Base-by-base conservation (phyloP, 768 basidiomycete genomes). In the Dendrothele bispora region DNA sequence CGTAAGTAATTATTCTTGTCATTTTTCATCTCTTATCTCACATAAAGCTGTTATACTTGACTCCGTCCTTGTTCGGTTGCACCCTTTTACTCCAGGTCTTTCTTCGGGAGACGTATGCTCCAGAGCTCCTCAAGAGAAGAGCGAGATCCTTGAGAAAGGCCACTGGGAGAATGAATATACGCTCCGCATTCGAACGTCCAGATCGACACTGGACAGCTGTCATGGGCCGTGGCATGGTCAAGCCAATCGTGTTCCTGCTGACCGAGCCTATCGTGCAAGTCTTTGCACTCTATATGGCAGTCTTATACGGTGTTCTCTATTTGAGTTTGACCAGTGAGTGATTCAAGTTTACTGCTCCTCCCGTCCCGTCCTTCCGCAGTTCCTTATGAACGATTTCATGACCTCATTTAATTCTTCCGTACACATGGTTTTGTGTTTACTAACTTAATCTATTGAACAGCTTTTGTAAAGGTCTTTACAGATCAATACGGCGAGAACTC, bases 251-350 rank as follows among this genome's bases (percentile, higher is more conserved):
- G 6, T 67, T 87, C 34, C 78, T 84, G 39, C 52, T 41, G 1
- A 68, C 62, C 18, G 83, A 86, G 59, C 84, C 81, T 3, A 83
- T 86, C 52, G 70, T 86, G 29, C 83, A 82, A 58, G 63, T 83
- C 2, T 70, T 84, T 38, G 77, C 77, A 1, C 5, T 78, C 6
- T 84, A 83, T 51, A 74, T 81, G 70, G 77, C 79, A 2, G 74
- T 84, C 39, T 61, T 84, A 10, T 86, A 80, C 52, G 84, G 79
- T 4, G 61, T 62, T 5, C 52, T 79, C 5, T 82, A 78, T 48
- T 48, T 69, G 24, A 67, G 61, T 47, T 55, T 69, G 46, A 69
- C 67, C n/a, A 65, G 68, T 68, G 39, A 45, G 73, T 20, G 8
- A 24, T 24, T 8, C 15, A 28, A n/a, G 8, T 14, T 25, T 21